phyloP scores from a whole-genome alignment of 495 filamentous ascomycete genomes.

The Apiosordaria backusii region DNA sequence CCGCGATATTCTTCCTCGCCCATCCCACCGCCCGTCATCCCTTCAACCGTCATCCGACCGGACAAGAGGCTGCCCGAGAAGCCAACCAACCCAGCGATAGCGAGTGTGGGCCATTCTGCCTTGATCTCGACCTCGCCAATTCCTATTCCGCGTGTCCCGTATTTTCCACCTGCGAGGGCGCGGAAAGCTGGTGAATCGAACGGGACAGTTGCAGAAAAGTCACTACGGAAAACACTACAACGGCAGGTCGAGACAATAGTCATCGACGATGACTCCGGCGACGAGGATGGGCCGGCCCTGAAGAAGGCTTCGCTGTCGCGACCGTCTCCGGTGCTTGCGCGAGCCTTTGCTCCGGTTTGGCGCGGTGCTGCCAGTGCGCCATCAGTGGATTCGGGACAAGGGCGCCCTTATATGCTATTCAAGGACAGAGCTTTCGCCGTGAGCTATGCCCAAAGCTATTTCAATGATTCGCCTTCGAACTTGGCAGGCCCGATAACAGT shows the following conservation, averaged over 20 bases:
- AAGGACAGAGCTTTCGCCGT: constrained; percentile 25
- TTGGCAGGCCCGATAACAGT: constrained; percentile 12
- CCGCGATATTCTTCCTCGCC: constrained; percentile 16
- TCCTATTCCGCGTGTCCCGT: background rate
- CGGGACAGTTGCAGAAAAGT: background rate
- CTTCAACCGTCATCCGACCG: background rate
- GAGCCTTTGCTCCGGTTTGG: background rate
- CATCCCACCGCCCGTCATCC: constrained; percentile 14
- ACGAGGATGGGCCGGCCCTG: background rate
- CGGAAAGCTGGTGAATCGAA: background rate
- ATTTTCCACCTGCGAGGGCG: background rate
- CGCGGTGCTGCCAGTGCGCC: background rate
- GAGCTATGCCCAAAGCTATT: constrained; percentile 11
- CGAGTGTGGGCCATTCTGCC: background rate
- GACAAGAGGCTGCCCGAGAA: no score
- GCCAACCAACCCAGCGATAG: background rate
- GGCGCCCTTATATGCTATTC: background rate
- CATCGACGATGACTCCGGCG: background rate
- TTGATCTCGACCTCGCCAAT: background rate
- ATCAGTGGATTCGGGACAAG: background rate
- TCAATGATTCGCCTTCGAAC: constrained; percentile 3
- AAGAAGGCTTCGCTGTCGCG: background rate
- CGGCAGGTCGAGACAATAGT: background rate
- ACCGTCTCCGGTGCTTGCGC: background rate
- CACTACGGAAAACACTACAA: no score